A percentile compares a stretch with the other conserved stretches of the same genome.
These are phyloP conservation scores for Tylopilus sp. DNA, from an alignment of 1,284 basidiomycete genomes.

Conservation along the genomic window DNA sequence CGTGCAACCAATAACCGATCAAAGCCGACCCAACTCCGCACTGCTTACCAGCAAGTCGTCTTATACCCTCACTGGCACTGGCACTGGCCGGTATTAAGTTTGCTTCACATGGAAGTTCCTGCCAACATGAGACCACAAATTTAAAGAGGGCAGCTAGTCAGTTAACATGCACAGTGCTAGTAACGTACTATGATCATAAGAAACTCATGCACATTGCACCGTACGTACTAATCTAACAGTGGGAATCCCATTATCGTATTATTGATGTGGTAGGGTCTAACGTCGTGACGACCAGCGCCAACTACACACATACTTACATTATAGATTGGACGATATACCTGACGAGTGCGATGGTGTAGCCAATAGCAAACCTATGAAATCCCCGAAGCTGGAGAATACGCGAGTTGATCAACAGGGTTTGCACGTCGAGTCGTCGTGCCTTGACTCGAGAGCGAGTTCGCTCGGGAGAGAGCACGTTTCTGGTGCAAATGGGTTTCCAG, in stretches of 20 bases:
- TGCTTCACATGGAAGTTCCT: too few relatives aligned
- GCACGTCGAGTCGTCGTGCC: neutral
- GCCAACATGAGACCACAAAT: neutral
- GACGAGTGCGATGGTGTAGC: neutral
- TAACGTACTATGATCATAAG: neutral
- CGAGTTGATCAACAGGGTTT: too few relatives aligned
- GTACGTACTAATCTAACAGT: neutral
- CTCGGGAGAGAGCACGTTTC: slow-evolving; percentile 15
- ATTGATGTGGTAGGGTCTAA: neutral
- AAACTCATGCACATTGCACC: neutral
- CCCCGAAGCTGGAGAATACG: neutral
- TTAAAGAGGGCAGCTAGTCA: neutral
- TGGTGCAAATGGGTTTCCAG: slow-evolving; percentile 29
- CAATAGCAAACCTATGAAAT: neutral
- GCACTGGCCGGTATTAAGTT: too few relatives aligned
- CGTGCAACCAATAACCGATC: slow-evolving; percentile 32
- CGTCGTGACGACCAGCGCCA: neutral
- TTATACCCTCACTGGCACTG: too few relatives aligned
- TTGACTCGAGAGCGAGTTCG: neutral
- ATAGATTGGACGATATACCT: neutral
- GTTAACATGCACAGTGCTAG: neutral
- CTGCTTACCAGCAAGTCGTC: neutral
- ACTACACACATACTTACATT: neutral
- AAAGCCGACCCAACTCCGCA: slow-evolving; percentile 33
- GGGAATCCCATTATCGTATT: neutral